phyloP scores from a whole-genome alignment of 257 asterid genomes.

The Solanum ahanhuiri region DNA sequence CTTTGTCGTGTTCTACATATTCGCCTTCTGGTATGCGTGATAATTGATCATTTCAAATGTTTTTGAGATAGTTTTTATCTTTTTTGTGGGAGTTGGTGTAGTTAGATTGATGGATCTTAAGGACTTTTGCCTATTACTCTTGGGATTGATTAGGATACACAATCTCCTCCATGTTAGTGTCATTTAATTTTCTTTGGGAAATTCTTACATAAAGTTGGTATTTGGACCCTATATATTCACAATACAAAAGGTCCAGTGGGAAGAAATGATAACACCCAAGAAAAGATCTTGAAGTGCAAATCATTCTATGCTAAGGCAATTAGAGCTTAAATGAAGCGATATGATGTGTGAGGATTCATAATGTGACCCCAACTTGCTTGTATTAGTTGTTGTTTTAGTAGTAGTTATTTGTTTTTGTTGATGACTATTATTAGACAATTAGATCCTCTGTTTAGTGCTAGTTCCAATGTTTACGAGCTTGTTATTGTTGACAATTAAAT shows the following conservation, averaged over 20 bases:
- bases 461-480: neutral
- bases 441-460: neutral
- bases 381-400: neutral
- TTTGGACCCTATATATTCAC: neutral
- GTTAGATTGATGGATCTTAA: neutral
- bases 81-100: neutral
- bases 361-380: neutral
- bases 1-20: constrained; percentile 43
- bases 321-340: neutral
- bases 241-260: neutral
- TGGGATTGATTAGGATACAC: neutral
- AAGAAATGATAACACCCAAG: neutral
- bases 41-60: neutral
- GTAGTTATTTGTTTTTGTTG: neutral
- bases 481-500: neutral
- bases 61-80: neutral
- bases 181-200: neutral
- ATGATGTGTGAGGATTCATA: neutral
- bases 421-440: neutral
- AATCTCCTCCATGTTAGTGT: neutral
- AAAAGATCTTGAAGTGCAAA: neutral
- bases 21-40: constrained; percentile 41
- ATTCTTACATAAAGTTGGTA: neutral
- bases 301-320: neutral
- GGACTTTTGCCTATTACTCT: neutral